Conservation (phyloP, 306 rosid species). For the Citrullus amarus region DNA sequence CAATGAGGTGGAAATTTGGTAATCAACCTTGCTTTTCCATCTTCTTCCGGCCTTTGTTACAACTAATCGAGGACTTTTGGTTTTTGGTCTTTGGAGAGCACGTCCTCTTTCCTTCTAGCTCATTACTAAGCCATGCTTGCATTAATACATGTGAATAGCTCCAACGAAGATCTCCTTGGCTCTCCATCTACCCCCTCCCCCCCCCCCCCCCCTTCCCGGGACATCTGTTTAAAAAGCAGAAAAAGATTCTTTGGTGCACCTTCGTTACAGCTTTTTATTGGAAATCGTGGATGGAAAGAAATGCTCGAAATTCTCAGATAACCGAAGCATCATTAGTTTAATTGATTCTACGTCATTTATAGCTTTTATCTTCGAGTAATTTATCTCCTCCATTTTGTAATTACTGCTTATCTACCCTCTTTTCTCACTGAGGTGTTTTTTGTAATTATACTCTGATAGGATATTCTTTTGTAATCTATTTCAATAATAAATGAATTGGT, state of each 20-base stretch:
- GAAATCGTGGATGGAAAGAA: not conserved
- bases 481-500: not conserved
- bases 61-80: too few species aligned
- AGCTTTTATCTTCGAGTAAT: not conserved
- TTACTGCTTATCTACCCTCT: not conserved
- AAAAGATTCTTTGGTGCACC: not conserved
- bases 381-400: not conserved
- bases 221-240: not conserved
- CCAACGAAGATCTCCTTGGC: not conserved
- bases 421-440: not conserved
- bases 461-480: not conserved
- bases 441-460: not conserved
- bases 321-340: not conserved
- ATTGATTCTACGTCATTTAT: not conserved
- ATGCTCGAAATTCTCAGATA: not conserved
- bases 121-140: too few species aligned
- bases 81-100: too few species aligned
- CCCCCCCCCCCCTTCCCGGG: too few species aligned
- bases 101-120: too few species aligned
- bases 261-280: too few species aligned
- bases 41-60: too few species aligned
- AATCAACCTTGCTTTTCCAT: too few species aligned
- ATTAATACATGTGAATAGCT: not conserved
- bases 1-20: too few species aligned
- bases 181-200: not conserved